Percentiles rank a stretch among this genome's conserved stretches.
These are phyloP conservation scores for Microstegium vimineum DNA, from an alignment of 176 grass and related monocot genomes.

Conservation along the genomic window DNA sequence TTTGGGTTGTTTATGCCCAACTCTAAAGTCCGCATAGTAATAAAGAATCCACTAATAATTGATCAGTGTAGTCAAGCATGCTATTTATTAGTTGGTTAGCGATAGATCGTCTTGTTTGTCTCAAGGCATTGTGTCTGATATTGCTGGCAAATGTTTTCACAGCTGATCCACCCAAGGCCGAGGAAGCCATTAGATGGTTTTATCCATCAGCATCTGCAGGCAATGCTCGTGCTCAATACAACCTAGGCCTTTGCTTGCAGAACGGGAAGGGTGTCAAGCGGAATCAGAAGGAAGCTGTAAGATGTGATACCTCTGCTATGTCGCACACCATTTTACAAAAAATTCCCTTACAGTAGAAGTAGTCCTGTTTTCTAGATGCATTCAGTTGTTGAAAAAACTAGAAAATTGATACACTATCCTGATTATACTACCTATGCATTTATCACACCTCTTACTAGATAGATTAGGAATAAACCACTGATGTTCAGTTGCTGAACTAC, in stretches of 20 bases:
- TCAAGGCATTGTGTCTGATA: background rate
- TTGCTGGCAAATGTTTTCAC: slow-evolving; percentile 24
- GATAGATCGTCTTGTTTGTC: background rate
- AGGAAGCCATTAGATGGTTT: slow-evolving; percentile 71
- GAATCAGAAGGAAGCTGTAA: slow-evolving; percentile 68
- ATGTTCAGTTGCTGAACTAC: background rate
- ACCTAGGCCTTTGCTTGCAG: slow-evolving; percentile 66
- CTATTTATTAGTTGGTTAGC: background rate
- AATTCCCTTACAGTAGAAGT: background rate
- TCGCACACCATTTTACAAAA: slow-evolving; percentile 1
- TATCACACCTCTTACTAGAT: background rate
- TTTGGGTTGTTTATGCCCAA: background rate
- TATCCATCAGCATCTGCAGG: slow-evolving; percentile 52
- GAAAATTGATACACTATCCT: background rate
- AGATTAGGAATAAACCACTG: background rate
- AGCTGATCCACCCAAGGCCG: slow-evolving; percentile 50
- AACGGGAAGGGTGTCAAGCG: slow-evolving; percentile 53
- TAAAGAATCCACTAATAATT: background rate
- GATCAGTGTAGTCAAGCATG: background rate
- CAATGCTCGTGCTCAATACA: slow-evolving; percentile 66
- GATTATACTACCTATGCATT: too few relatives aligned
- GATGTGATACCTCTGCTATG: slow-evolving; percentile 10
- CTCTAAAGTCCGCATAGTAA: background rate
- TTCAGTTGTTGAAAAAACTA: background rate
- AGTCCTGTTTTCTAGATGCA: slow-evolving; percentile 1